These are phyloP conservation scores for Paratinospora sagittata DNA, from an alignment of 164 flowering plant genomes.

Conservation along the genomic window DNA sequence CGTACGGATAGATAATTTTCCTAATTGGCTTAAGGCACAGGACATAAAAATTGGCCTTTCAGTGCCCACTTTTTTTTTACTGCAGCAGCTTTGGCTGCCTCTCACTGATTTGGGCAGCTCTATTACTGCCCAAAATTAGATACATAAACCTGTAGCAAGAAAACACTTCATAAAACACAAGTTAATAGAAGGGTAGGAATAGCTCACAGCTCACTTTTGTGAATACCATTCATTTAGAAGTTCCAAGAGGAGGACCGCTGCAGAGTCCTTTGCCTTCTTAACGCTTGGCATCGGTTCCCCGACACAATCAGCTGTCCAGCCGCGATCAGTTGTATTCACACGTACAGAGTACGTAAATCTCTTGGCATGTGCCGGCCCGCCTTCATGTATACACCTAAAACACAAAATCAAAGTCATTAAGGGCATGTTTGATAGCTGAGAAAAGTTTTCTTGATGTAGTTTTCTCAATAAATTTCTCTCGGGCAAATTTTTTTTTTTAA, in stretches of 20 bases:
- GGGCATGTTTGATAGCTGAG: no score
- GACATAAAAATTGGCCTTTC: not conserved
- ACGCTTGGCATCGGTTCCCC: conserved; percentile 99
- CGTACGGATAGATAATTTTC: not conserved
- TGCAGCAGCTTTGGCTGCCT: no score
- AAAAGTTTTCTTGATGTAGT: no score
- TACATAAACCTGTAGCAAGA: not conserved
- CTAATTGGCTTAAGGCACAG: not conserved
- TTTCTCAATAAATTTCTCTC: no score
- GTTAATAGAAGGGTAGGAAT: not conserved
- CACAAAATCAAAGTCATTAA: not conserved
- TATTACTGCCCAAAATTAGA: not conserved
- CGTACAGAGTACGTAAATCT: conserved; percentile 85
- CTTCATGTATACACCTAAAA: conserved; percentile 76
- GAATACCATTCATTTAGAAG: conserved; percentile 60
- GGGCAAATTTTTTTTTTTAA: no score
- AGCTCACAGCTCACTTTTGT: not conserved
- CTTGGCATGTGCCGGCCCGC: conserved; percentile 99
- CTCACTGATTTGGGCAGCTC: not conserved
- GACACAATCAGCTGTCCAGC: conserved; percentile 91
- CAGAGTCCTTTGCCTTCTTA: conserved; percentile 96
- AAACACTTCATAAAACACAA: not conserved
- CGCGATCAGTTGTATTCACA: conserved; percentile 76
- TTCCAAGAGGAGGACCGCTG: conserved; percentile 80
- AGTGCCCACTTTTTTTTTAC: not conserved